Conservation (phyloP, 768 basidiomycete genomes). For the Phlebiopsis flavidoalba region DNA sequence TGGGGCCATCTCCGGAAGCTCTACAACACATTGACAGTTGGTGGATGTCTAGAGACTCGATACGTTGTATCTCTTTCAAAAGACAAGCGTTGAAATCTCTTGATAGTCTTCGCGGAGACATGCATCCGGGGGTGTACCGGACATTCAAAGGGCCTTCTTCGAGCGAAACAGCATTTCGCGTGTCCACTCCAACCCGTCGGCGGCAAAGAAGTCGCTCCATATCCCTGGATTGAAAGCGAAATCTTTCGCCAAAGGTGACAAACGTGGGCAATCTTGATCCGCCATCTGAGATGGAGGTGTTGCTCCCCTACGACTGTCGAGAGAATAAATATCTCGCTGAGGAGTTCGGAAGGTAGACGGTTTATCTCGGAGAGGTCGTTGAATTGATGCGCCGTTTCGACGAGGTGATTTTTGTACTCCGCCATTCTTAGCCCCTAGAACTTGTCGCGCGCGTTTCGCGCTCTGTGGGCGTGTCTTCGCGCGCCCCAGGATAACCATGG, state of each 20-base stretch:
- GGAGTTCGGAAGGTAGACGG: slow-evolving; percentile 4
- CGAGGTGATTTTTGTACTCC: background rate
- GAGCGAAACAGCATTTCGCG: slow-evolving; percentile 5
- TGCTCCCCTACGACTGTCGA: background rate
- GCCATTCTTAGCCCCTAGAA: background rate
- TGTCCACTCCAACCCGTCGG: background rate
- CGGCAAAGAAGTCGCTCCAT: slow-evolving; percentile 3
- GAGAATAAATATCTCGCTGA: slow-evolving; percentile 4
- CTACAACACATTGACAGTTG: too few relatives aligned
- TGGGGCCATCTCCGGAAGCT: background rate
- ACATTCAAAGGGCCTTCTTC: background rate
- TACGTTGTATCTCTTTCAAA: background rate
- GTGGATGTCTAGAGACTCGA: background rate
- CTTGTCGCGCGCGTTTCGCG: background rate
- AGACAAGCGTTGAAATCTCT: background rate
- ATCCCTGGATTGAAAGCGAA: background rate
- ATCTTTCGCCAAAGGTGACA: slow-evolving; percentile 9
- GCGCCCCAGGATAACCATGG: too few relatives aligned
- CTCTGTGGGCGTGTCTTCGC: background rate
- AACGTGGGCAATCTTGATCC: slow-evolving; percentile 7
- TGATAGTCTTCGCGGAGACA: too few relatives aligned
- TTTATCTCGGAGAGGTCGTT: background rate
- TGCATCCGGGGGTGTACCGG: background rate
- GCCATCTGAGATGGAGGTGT: background rate
- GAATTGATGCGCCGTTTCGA: background rate